Evolutionary conservation across 257 asterid species (phyloP), one percentile per base, ranked within the genome.

Genomic region (Forsythia suspensa): DNA sequence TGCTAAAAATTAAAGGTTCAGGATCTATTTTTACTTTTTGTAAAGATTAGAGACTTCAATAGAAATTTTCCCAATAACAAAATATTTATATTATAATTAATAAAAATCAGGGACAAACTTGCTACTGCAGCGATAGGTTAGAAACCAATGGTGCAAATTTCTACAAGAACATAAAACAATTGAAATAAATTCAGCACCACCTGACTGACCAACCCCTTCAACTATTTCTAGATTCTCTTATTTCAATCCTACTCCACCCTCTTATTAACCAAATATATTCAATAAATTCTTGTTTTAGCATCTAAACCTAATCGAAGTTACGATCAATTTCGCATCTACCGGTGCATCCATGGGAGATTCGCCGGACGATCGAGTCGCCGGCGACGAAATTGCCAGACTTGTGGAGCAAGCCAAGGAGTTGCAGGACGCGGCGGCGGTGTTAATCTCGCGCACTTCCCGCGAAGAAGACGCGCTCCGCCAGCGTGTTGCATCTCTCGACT

Each of bases 381-480:
- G 73, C 82, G 85, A 79, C 81, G 89, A 87, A 66, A 88, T 85
- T 40, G 83, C 89, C 46, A 71, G 82, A 70, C 85, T 91, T 63
- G 90, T 82, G 44, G 98, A 94, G 82, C 90, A 88, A 74, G 97
- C 99, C 34, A 92, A 90, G 91, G 98, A 96, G 86, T 85, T 96
- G 83, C 97, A 92, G 89, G 99, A 96, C 9, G 80, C 92, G 70
- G 98, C 99, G 72, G 77, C 97, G 65, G 89, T 93, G 0, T 87
- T 92, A 57, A 84, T 96, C 80, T 82, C 96, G 2, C 94, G 96
- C 61, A 92, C 94, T 76, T 73, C 92, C 72, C 90, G 90, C 76
- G 98, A 94, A 13, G 99, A 96, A 71, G 98, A 96, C 85, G 93
- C 91, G 65, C 97, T 96, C 29, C 94, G 97, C 72, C 91, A 86